These are phyloP conservation scores for Didymellaceae sp. DNA, from an alignment of 2,329 filamentous ascomycete species.

Conservation along the genomic window DNA sequence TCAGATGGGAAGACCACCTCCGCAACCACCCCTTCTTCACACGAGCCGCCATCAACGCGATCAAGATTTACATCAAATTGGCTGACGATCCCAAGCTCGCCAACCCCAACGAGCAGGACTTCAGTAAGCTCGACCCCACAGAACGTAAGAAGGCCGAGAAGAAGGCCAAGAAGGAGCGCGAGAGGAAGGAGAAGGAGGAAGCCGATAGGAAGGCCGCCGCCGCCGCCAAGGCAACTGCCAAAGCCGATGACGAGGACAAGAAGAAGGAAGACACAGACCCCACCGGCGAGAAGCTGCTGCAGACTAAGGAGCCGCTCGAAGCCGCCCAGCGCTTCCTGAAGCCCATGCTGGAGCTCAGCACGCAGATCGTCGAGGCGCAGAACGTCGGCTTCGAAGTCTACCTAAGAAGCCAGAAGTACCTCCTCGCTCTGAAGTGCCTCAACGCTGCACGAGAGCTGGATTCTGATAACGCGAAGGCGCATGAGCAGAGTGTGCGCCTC, in stretches of 20 bases:
- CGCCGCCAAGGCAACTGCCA: constrained; percentile 61
- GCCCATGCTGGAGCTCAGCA: constrained; percentile 81
- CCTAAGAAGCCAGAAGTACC: constrained; percentile 80
- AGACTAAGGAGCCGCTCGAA: constrained; percentile 80
- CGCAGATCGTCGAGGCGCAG: constrained; percentile 82
- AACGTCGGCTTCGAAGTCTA: constrained; percentile 89
- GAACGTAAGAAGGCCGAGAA: constrained; percentile 88
- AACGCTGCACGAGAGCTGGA: constrained; percentile 75
- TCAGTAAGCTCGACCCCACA: constrained; percentile 58
- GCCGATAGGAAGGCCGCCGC: constrained; percentile 83
- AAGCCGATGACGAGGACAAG: constrained; percentile 65
- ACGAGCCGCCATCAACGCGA: constrained; percentile 79
- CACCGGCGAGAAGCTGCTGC: constrained; percentile 77
- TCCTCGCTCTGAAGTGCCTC: constrained; percentile 86
- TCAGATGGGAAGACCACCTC: constrained; percentile 91
- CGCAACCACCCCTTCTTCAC: constrained; percentile 94
- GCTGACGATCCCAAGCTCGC: constrained; percentile 74
- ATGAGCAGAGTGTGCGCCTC: constrained; percentile 76
- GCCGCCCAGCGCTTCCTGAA: constrained; percentile 87
- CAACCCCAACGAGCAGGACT: constrained; percentile 67
- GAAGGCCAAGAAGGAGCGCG: constrained; percentile 82
- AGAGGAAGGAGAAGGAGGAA: constrained; percentile 76
- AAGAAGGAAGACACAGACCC: constrained; percentile 95
- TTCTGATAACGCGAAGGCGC: constrained; percentile 71
- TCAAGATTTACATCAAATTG: constrained; percentile 80